A percentile compares a stretch with the other conserved stretches of the same genome.
Evolutionary conservation across 2,329 filamentous ascomycete species (phyloP).

Genomic region (Beauveria pseudobassiana): DNA sequence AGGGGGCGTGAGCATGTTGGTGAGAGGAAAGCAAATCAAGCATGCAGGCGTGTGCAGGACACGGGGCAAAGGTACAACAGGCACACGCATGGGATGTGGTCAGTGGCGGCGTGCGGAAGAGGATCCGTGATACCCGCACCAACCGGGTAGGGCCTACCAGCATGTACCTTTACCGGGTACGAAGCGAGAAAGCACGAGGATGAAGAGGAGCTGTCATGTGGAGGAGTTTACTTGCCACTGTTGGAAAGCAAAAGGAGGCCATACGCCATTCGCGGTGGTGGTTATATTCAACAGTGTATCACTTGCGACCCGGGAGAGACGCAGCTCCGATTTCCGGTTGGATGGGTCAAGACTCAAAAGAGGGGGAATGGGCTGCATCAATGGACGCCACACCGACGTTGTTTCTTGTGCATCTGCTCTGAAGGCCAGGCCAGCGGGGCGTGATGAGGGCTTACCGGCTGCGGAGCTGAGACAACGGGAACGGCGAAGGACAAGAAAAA

Average conservation of each 20-base stretch:
- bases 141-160: neutral
- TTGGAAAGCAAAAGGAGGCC: neutral
- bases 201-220: neutral
- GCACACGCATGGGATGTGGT: neutral
- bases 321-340: neutral
- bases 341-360: neutral
- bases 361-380: neutral
- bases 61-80: neutral
- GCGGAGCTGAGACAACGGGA: neutral
- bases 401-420: neutral
- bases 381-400: neutral
- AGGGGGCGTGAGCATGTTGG: neutral
- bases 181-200: neutral
- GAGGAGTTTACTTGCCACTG: neutral
- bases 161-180: too few relatives aligned
- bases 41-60: slow-evolving; percentile 1
- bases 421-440: too few relatives aligned
- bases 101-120: neutral
- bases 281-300: neutral
- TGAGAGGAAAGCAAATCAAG: neutral
- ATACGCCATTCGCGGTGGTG: neutral
- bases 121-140: neutral
- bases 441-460: neutral
- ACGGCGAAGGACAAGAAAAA: neutral
- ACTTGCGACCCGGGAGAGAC: neutral